Evolutionary conservation across 176 grass and related monocot genomes (phyloP).

Genomic region (Aegilops bicornis): DNA sequence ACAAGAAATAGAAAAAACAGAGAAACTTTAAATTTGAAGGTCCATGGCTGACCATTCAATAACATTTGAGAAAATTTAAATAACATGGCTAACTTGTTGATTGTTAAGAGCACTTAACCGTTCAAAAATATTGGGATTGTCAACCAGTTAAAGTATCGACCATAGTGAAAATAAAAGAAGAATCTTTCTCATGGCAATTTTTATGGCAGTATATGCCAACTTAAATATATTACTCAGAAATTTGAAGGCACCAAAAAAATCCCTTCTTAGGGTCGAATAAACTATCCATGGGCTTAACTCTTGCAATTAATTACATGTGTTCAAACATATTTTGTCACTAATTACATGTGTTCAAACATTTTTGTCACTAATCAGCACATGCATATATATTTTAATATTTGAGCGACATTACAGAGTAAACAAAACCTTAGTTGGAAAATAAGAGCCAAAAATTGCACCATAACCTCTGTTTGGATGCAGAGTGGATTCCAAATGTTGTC

Average conservation of each 20-base stretch:
- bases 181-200: not conserved
- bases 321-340: too few species aligned
- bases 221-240: too few species aligned
- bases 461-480: not conserved
- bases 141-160: too few species aligned
- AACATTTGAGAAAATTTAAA: not conserved
- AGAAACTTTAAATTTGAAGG: too few species aligned
- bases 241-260: not conserved
- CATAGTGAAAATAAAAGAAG: too few species aligned
- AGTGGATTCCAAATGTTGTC: not conserved
- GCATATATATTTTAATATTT: not conserved
- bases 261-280: not conserved
- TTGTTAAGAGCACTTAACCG: too few species aligned
- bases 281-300: not conserved
- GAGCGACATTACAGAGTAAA: not conserved
- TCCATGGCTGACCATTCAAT: too few species aligned
- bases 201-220: too few species aligned
- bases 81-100: not conserved
- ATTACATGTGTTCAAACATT: not conserved
- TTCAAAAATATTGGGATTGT: too few species aligned
- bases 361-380: not conserved
- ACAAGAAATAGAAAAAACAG: too few species aligned
- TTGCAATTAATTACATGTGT: not conserved
- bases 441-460: not conserved
- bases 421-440: not conserved